Conservation (phyloP, 495 filamentous ascomycete species). For the Pyronema omphalodes region DNA sequence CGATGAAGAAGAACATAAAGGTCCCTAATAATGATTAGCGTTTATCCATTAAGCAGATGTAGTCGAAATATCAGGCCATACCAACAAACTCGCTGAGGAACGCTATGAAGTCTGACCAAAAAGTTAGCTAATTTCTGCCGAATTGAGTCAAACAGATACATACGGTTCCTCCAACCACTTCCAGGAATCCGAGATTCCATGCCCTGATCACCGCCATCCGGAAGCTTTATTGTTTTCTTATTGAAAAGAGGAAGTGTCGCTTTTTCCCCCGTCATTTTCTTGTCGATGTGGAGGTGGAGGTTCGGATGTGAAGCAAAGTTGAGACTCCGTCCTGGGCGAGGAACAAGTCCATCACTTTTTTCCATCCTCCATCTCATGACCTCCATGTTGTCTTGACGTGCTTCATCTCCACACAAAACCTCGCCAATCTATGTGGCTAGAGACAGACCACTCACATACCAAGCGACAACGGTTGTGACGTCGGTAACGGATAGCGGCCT, state of each 20-base stretch:
- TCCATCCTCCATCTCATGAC: not conserved
- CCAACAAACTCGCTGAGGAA: constrained; percentile 1
- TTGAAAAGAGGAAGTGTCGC: not conserved
- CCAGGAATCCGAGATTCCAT: not conserved
- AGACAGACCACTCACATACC: not conserved
- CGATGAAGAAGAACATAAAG: constrained; percentile 35
- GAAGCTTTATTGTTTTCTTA: not conserved
- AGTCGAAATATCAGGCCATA: not conserved
- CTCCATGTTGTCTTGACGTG: no score
- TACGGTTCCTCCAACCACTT: constrained; percentile 1
- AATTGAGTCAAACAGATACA: not conserved
- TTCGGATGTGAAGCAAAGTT: no score
- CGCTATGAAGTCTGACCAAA: not conserved
- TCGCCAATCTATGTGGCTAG: not conserved
- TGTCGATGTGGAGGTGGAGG: not conserved
- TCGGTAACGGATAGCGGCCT: not conserved
- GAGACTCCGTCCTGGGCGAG: no score
- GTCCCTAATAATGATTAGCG: constrained; percentile 25
- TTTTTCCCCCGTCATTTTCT: not conserved
- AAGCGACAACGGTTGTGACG: not conserved
- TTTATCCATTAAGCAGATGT: not conserved
- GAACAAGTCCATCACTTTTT: not conserved
- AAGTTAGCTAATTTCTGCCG: not conserved
- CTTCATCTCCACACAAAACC: no score
- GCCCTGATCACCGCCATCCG: not conserved